Conservation (phyloP, 805 yeast genomes). For the Cyberlindnera saturnus region DNA sequence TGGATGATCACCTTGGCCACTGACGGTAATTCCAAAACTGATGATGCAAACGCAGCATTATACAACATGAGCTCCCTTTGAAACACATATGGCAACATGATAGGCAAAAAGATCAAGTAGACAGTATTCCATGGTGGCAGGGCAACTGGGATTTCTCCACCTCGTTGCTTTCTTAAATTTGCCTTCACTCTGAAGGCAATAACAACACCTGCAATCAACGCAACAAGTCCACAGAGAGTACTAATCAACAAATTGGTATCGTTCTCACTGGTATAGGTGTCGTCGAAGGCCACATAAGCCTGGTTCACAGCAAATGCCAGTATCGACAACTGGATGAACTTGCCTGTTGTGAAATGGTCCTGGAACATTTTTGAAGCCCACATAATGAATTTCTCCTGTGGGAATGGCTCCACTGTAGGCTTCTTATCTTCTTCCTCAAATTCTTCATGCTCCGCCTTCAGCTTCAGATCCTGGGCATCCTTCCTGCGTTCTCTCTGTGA, state of each 20-base stretch:
- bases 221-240: constrained; percentile 19
- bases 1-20: constrained; percentile 18
- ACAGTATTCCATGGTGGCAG: constrained; percentile 29
- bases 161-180: not conserved
- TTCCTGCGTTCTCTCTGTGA: constrained; percentile 19
- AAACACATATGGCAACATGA: constrained; percentile 24
- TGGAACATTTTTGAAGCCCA: constrained; percentile 14
- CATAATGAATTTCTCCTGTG: constrained; percentile 19
- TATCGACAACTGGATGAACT: constrained; percentile 22
- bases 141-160: constrained; percentile 1
- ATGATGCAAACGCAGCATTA: constrained; percentile 27
- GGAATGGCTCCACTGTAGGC: constrained; percentile 5
- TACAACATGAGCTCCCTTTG: constrained; percentile 18
- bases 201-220: constrained; percentile 19
- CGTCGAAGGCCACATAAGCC: constrained; percentile 14
- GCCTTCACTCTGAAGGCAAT: constrained; percentile 13
- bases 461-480: constrained; percentile 7
- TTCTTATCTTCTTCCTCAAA: constrained; percentile 3
- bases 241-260: constrained; percentile 19
- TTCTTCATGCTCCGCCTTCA: constrained; percentile 2
- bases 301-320: constrained; percentile 21
- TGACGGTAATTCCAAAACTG: constrained; percentile 24
- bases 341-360: constrained; percentile 18
- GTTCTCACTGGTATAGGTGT: constrained; percentile 6
- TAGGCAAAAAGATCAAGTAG: constrained; percentile 29